Evolutionary conservation across 2,329 filamentous ascomycete genomes (phyloP).

Genomic region (Curvularia sp.): DNA sequence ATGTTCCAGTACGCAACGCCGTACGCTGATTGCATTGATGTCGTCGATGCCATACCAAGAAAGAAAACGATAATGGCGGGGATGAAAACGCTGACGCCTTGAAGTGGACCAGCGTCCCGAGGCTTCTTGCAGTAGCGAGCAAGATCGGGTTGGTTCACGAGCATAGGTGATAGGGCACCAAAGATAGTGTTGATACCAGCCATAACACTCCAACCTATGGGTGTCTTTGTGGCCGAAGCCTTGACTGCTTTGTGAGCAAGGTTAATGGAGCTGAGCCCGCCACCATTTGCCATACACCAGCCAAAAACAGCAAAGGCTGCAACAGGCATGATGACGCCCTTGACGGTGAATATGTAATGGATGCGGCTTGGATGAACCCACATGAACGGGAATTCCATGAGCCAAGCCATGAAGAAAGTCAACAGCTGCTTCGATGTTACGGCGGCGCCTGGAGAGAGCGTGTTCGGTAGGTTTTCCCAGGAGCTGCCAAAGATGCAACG

Average conservation of each 20-base stretch:
- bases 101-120: constrained; percentile 38
- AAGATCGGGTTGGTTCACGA: constrained; percentile 55
- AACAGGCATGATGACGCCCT: constrained; percentile 44
- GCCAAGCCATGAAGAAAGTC: constrained; percentile 44
- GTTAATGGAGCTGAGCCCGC: constrained; percentile 33
- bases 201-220: constrained; percentile 51
- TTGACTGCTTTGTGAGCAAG: constrained; percentile 18
- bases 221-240: constrained; percentile 14
- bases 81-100: constrained; percentile 49
- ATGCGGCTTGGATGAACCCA: constrained; percentile 46
- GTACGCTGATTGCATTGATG: constrained; percentile 45
- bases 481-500: constrained; percentile 51
- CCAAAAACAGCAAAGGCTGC: constrained; percentile 48
- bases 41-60: constrained; percentile 51
- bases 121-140: constrained; percentile 51
- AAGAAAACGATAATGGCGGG: constrained; percentile 53
- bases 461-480: constrained; percentile 47
- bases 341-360: constrained; percentile 36
- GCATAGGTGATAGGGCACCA: constrained; percentile 52
- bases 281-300: constrained; percentile 48
- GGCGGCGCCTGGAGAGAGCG: constrained; percentile 37
- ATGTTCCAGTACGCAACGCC: constrained; percentile 56
- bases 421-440: constrained; percentile 46
- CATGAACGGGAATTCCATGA: constrained; percentile 44
- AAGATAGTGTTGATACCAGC: constrained; percentile 54